A percentile compares a stretch with the other conserved stretches of the same genome.
phyloP scores from a whole-genome alignment of 139 green algal genomes.

The Dunaliella sp. region DNA sequence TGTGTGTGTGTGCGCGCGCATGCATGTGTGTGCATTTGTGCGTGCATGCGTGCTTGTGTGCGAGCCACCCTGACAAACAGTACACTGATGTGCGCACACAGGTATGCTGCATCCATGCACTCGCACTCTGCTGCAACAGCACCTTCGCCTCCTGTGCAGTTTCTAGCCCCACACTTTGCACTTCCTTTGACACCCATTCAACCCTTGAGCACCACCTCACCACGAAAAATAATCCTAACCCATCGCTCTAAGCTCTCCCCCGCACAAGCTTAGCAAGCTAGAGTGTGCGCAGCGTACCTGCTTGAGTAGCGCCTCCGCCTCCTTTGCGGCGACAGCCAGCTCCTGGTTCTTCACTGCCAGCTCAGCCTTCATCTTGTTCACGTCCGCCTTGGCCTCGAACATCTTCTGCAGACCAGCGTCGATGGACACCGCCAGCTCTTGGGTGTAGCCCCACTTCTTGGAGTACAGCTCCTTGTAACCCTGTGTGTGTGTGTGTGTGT shows the following conservation, averaged over 20 bases:
- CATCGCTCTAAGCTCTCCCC: too few relatives aligned
- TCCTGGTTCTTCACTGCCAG: slow-evolving; percentile 90
- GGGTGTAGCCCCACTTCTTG: slow-evolving; percentile 70
- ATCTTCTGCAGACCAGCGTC: slow-evolving; percentile 88
- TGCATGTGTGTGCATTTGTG: neutral
- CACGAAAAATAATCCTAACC: too few relatives aligned
- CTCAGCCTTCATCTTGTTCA: slow-evolving; percentile 88
- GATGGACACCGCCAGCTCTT: slow-evolving; percentile 66
- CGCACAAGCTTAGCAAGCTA: too few relatives aligned
- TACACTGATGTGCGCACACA: too few relatives aligned
- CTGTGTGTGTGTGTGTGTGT: slow-evolving; percentile 40
- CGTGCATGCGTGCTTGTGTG: too few relatives aligned
- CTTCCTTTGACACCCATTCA: too few relatives aligned
- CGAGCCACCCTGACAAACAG: too few relatives aligned
- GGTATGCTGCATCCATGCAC: too few relatives aligned
- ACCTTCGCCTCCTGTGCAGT: too few relatives aligned
- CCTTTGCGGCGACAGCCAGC: slow-evolving; percentile 74
- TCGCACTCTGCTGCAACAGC: too few relatives aligned
- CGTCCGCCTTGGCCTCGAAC: slow-evolving; percentile 88
- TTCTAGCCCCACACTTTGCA: too few relatives aligned
- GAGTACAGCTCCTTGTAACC: slow-evolving; percentile 89
- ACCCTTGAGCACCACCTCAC: too few relatives aligned
- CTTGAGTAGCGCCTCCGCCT: slow-evolving; percentile 85
- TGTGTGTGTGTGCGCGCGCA: neutral
- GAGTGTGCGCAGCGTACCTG: slow-evolving; percentile 26